Percentiles rank a stretch among this genome's conserved stretches.
Evolutionary conservation across 2,329 filamentous ascomycete species (phyloP).

Genomic region (Rutstroemia sydowiana): DNA sequence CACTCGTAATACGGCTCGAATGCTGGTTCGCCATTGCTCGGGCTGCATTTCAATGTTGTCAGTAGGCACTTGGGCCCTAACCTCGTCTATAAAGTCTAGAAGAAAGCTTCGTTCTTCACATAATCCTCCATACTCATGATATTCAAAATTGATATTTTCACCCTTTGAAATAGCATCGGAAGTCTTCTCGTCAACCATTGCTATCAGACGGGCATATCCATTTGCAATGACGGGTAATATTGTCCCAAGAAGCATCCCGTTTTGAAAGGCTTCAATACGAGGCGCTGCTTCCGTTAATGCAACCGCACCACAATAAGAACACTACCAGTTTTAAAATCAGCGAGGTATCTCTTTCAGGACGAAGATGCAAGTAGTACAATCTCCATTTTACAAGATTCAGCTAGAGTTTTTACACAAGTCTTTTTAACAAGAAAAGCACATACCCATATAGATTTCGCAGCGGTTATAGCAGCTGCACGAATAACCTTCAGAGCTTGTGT

Average conservation of each 20-base stretch:
- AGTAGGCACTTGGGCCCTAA: not conserved
- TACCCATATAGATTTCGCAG: constrained; percentile 40
- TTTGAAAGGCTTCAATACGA: constrained; percentile 47
- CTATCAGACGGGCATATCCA: constrained; percentile 48
- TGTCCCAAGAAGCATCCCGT: constrained; percentile 50
- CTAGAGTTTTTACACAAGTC: not conserved
- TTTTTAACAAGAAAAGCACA: not conserved
- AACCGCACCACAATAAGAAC: constrained; percentile 40
- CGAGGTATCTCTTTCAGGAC: not conserved
- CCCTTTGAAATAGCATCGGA: constrained; percentile 37
- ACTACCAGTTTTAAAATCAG: constrained; percentile 23
- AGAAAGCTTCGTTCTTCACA: constrained; percentile 10
- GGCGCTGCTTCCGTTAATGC: constrained; percentile 32
- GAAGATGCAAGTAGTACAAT: too few relatives aligned
- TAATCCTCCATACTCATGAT: constrained; percentile 26
- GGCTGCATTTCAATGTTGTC: constrained; percentile 38
- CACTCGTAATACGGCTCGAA: constrained; percentile 46
- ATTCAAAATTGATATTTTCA: constrained; percentile 28
- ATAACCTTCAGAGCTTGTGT: constrained; percentile 21
- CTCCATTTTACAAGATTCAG: not conserved
- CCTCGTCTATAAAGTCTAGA: constrained; percentile 4
- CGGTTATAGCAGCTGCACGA: constrained; percentile 22
- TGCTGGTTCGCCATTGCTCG: constrained; percentile 44
- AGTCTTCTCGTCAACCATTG: constrained; percentile 46
- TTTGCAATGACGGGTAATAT: constrained; percentile 51